A percentile compares a stretch with the other conserved stretches of the same genome.
phyloP scores from a whole-genome alignment of 345 rosid genomes.

The Boechera retrofracta region DNA sequence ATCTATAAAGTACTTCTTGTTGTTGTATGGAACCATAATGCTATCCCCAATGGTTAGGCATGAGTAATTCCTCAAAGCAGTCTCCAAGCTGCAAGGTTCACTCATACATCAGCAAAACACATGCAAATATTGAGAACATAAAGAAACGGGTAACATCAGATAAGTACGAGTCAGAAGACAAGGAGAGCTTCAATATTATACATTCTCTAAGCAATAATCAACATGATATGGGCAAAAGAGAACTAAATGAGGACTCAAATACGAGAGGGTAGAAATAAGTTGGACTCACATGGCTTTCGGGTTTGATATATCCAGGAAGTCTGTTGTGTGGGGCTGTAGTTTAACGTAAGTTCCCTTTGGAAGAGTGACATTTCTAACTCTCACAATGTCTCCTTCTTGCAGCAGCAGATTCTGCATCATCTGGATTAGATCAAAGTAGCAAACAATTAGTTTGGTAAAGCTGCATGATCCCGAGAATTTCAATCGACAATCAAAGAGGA shows the following conservation, averaged over 20 bases:
- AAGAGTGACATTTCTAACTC: slow-evolving; percentile 87
- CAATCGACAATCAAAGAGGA: background rate
- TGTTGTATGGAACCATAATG: slow-evolving; percentile 98
- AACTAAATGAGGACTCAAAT: background rate
- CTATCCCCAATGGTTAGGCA: slow-evolving; percentile 97
- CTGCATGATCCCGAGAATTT: slow-evolving; percentile 1
- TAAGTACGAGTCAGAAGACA: background rate
- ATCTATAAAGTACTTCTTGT: slow-evolving; percentile 95
- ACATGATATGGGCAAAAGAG: background rate
- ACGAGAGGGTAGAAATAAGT: background rate
- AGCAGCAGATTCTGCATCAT: slow-evolving; percentile 98
- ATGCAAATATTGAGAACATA: background rate
- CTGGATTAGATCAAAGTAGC: slow-evolving; percentile 49
- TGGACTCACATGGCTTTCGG: slow-evolving; percentile 95
- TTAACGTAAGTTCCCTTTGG: slow-evolving; percentile 97
- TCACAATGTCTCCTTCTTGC: slow-evolving; percentile 92
- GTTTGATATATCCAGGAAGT: slow-evolving; percentile 93
- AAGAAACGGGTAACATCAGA: background rate
- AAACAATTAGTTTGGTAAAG: slow-evolving; percentile 6
- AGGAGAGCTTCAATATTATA: slow-evolving; percentile 1
- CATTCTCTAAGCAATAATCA: slow-evolving; percentile 6
- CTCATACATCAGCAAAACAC: slow-evolving; percentile 21
- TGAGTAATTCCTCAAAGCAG: slow-evolving; percentile 92
- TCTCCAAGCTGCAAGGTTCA: slow-evolving; percentile 76
- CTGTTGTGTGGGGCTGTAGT: slow-evolving; percentile 95